phyloP scores from a whole-genome alignment of 2,329 filamentous ascomycete genomes.

The Didymellaceae sp. region DNA sequence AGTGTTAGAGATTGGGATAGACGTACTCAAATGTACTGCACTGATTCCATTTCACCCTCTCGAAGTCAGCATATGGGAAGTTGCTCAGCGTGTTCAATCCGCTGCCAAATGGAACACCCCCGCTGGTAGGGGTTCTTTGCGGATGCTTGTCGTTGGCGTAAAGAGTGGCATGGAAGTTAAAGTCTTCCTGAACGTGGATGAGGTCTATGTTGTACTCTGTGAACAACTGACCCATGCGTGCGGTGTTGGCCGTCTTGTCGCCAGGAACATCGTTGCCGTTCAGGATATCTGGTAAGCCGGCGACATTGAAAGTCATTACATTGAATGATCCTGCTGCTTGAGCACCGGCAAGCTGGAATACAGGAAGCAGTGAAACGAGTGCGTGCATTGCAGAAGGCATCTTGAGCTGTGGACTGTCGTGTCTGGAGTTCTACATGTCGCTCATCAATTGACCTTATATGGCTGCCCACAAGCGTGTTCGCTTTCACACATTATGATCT shows the following conservation, averaged over 20 bases:
- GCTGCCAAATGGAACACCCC: slow-evolving; percentile 67
- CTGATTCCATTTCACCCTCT: slow-evolving; percentile 64
- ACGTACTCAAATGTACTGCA: slow-evolving; percentile 57
- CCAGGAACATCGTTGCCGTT: slow-evolving; percentile 67
- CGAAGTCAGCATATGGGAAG: slow-evolving; percentile 62
- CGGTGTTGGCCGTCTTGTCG: slow-evolving; percentile 65
- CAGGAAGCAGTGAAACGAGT: slow-evolving; percentile 13
- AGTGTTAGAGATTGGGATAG: too few species aligned
- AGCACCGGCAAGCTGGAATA: slow-evolving; percentile 18
- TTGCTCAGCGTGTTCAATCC: slow-evolving; percentile 70
- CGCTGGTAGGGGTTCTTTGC: slow-evolving; percentile 68
- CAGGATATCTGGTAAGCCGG: slow-evolving; percentile 63
- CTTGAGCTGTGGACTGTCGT: background rate
- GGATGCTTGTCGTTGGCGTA: slow-evolving; percentile 67
- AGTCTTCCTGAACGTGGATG: slow-evolving; percentile 72
- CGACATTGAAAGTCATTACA: slow-evolving; percentile 65
- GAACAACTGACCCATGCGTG: slow-evolving; percentile 63
- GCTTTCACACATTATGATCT: slow-evolving; percentile 8
- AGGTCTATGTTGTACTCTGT: slow-evolving; percentile 65
- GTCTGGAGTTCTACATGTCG: background rate
- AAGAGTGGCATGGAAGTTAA: slow-evolving; percentile 69
- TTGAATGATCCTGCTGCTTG: slow-evolving; percentile 56
- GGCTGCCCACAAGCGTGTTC: background rate
- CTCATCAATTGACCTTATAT: background rate
- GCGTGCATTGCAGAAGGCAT: slow-evolving; percentile 21